Evolutionary conservation across 2,329 filamentous ascomycete genomes (phyloP).

Genomic region (Aspergillus sp.): DNA sequence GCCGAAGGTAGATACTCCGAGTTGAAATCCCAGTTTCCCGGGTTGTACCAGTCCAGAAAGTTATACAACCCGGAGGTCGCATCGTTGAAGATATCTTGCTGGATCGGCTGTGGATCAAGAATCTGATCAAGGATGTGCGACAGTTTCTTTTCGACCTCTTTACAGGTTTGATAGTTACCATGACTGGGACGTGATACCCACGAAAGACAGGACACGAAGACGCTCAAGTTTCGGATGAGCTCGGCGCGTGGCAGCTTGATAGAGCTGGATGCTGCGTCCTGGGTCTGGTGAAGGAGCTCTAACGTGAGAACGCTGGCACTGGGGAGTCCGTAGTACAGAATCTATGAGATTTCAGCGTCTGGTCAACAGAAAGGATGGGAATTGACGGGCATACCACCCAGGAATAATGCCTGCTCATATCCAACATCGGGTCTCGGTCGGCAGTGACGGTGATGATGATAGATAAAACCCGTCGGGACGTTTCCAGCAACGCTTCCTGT

Average conservation of each 20-base stretch:
- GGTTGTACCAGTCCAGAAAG: constrained; percentile 36
- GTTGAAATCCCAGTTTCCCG: constrained; percentile 34
- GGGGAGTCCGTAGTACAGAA: constrained; percentile 34
- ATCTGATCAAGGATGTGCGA: constrained; percentile 37
- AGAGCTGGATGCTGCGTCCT: constrained; percentile 25
- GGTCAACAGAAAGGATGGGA: not conserved
- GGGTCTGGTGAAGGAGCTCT: constrained; percentile 34
- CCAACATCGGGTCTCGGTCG: constrained; percentile 27
- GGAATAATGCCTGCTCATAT: constrained; percentile 33
- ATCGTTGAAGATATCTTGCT: constrained; percentile 28
- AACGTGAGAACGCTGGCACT: constrained; percentile 33
- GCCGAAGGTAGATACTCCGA: constrained; percentile 25
- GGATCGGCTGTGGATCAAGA: constrained; percentile 34
- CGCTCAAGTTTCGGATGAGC: constrained; percentile 35
- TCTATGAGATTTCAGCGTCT: constrained; percentile 15
- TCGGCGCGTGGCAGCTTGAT: constrained; percentile 30
- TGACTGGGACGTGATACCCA: constrained; percentile 35
- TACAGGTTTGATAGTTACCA: constrained; percentile 36
- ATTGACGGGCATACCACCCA: constrained; percentile 31
- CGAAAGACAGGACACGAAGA: constrained; percentile 33
- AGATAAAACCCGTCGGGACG: constrained; percentile 30
- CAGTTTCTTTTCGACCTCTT: constrained; percentile 36
- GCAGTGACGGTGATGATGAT: constrained; percentile 30
- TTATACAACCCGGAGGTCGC: constrained; percentile 30
- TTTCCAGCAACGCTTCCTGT: constrained; percentile 32